phyloP scores from a whole-genome alignment of 441 rosid genomes.

The Aleurites moluccanus region DNA sequence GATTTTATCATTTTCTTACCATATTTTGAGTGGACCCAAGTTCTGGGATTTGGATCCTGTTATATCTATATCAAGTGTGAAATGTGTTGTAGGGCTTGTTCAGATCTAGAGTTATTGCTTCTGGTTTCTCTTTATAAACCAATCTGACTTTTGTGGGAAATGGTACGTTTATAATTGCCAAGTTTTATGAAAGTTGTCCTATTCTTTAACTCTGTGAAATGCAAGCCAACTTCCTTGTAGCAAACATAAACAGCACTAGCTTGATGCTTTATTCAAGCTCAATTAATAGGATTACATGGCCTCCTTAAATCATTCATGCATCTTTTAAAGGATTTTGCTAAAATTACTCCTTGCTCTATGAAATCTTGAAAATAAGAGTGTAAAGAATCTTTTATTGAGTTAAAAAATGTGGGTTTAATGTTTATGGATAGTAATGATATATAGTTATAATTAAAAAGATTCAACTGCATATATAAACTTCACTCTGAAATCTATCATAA shows the following conservation, averaged over 20 bases:
- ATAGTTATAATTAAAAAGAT: not conserved
- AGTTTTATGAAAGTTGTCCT: not conserved
- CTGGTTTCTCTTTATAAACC: not conserved
- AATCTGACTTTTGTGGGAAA: not conserved
- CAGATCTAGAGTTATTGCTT: not conserved
- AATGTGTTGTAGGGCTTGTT: not conserved
- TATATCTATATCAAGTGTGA: not conserved
- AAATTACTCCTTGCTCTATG: too few relatives aligned
- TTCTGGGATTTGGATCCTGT: not conserved
- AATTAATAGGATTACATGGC: too few relatives aligned
- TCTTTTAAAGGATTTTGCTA: too few relatives aligned
- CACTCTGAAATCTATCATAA: not conserved
- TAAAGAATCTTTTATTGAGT: too few relatives aligned
- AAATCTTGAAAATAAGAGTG: too few relatives aligned
- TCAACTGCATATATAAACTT: not conserved
- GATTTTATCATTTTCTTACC: conserved; percentile 1
- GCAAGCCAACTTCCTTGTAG: not conserved
- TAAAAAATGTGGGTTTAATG: not conserved
- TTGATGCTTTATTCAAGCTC: too few relatives aligned
- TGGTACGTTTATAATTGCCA: not conserved
- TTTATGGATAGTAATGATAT: not conserved
- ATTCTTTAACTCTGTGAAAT: not conserved
- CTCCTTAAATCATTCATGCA: not conserved
- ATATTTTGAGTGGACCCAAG: not conserved
- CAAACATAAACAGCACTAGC: too few relatives aligned